Evolutionary conservation across 2,329 filamentous ascomycete species (phyloP), one percentile per base, ranked within the genome.

Genomic region (Aspergillus fischeri): DNA sequence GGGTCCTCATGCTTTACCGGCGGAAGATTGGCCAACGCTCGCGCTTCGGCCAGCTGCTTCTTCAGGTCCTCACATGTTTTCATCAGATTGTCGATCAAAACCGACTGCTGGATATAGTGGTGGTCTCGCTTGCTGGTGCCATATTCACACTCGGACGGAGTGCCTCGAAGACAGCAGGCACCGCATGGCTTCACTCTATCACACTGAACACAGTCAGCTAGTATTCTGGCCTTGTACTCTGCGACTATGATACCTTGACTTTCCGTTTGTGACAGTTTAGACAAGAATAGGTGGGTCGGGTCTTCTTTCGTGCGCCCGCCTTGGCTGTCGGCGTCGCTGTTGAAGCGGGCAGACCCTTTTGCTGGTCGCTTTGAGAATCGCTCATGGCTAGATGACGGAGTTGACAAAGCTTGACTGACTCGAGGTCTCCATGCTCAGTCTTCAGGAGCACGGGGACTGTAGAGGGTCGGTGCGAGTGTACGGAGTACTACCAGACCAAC

Each of bases 241-340:
- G 24, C 24, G 24, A 24, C 24, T 24, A 3, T 24, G 24, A 25
- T 65, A 71, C 68, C 65, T 71, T 71, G n/a, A 71, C 67, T 63
- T 71, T 71, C 53, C 68, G 67, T 60, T 66, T 70, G 51, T 68
- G 66, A 54, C 68, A 71, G 41, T 61, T 66, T 28, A 70, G 59
- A 52, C 68, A 71, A 14, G 68, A 70, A 50, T 69, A 65, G 27
- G 67, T 69, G 56, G 68, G 67, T 50, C 68, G 67, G 50, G 58
- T 64, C 52, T 70, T 70, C 57, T 65, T 67, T 41, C 62, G 60
- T 32, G 55, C 32, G 45, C 53, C 52, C 35, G 56, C 45, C 49
- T 60, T 59, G 21, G 55, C 44, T 41, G 52, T 35, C 14, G 28
- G 21, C 44, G 44, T 17, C n/a, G 42, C 44, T 11, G 44, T 17